phyloP scores from a whole-genome alignment of 2,329 filamentous ascomycete species.

The Blumeria graminis region DNA sequence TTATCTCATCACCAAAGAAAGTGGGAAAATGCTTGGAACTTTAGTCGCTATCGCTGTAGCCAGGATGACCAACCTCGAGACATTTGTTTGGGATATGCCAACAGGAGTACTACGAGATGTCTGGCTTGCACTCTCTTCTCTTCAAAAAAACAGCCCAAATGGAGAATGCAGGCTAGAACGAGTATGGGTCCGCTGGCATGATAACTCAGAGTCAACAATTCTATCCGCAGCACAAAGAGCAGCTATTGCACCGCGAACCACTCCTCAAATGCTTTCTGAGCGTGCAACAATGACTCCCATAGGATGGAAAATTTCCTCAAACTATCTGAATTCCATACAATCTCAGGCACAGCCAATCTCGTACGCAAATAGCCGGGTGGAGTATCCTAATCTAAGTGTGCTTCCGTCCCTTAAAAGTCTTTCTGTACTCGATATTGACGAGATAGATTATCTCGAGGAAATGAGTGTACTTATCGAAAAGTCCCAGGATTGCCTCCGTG shows the following conservation, averaged over 20 bases:
- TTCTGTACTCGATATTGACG: no score
- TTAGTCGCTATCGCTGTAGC: conserved; percentile 57
- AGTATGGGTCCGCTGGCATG: conserved; percentile 65
- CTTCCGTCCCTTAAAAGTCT: no score
- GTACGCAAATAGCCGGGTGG: conserved; percentile 34
- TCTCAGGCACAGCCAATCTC: conserved; percentile 11
- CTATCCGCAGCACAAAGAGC: conserved; percentile 9
- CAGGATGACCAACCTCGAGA: conserved; percentile 60
- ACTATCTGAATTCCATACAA: conserved; percentile 8
- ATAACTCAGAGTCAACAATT: conserved; percentile 26
- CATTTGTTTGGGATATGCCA: conserved; percentile 75
- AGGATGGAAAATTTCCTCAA: conserved; percentile 16
- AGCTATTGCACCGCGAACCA: conserved; percentile 7
- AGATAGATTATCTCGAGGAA: no score
- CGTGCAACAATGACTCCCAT: conserved; percentile 20
- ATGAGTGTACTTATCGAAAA: no score
- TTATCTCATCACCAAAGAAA: conserved; percentile 61
- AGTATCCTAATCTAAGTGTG: conserved; percentile 32
- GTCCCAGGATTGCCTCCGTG: no score
- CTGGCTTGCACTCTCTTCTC: conserved; percentile 52
- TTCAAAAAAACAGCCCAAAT: conserved; percentile 30
- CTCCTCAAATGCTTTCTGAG: conserved; percentile 12
- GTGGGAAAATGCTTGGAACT: conserved; percentile 73
- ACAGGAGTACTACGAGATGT: conserved; percentile 62
- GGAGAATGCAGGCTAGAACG: conserved; percentile 43